Conservation (phyloP, 1,284 basidiomycete species). For the Cryptococcus depauperatus region DNA sequence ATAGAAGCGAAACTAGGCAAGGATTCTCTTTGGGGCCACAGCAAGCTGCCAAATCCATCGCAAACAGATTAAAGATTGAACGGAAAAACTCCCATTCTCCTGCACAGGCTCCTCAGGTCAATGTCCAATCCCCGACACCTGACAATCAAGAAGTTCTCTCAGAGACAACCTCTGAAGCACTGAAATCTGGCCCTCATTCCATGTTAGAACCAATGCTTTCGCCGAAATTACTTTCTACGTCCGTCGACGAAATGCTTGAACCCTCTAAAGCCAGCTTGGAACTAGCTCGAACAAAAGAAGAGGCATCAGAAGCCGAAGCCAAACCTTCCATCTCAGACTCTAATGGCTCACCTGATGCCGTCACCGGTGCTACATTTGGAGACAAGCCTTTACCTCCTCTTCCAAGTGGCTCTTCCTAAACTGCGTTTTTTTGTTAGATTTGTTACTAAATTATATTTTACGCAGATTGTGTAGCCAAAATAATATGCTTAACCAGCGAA, state of each 20-base stretch:
- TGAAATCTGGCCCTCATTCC: neutral
- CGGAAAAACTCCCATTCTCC: slow-evolving; percentile 15
- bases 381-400: slow-evolving; percentile 17
- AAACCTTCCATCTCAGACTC: too few relatives aligned
- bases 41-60: slow-evolving; percentile 37
- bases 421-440: neutral
- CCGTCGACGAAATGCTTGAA: neutral
- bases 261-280: neutral
- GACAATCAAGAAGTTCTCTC: slow-evolving; percentile 1
- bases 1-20: slow-evolving; percentile 32
- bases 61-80: slow-evolving; percentile 37
- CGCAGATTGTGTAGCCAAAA: too few relatives aligned
- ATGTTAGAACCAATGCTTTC: neutral
- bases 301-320: neutral
- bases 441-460: neutral
- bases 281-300: neutral
- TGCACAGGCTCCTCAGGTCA: slow-evolving; percentile 3
- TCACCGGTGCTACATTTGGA: neutral
- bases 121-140: slow-evolving; percentile 5
- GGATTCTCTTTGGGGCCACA: slow-evolving; percentile 39
- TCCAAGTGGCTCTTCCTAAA: slow-evolving; percentile 5
- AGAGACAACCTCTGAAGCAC: neutral
- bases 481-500: too few relatives aligned
- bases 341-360: neutral
- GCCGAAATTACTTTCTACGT: neutral